Evolutionary conservation across 805 yeast species (phyloP), one percentile per base, ranked within the genome.

Genomic region (Teunomyces pallodes): DNA sequence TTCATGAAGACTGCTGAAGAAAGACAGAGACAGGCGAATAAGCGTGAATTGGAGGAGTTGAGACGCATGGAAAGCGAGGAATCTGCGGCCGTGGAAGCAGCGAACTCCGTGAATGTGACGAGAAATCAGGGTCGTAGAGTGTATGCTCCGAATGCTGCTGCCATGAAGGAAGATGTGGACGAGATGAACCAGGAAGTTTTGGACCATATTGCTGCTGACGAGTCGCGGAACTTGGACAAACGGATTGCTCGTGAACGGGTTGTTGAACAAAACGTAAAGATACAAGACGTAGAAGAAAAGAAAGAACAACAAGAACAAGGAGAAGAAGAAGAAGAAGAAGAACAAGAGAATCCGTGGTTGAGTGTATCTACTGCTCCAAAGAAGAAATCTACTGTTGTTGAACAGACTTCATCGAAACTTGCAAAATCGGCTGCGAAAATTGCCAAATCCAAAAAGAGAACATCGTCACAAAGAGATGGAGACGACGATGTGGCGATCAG

Each of bases 1-100:
- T 92, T 92, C 66, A 92, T 92, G 98, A 84, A 78, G 55, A 86
- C 86, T 51, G 98, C 98, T 1, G 96, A 86, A 52, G 84, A 83
- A 47, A 78, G 84, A 54, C 80, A 81, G 52, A 78, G 75, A 49
- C 75, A 77, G 46, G 82, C 76, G 38, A 91, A 89, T 64, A 66
- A 74, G 45, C 74, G 75, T 49, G 76, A 78, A 29, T 64, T 83
- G 38, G 78, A 74, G 50, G 71, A 73, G 42, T 60, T 89, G 47
- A 79, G 79, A 54, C 62, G 54, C n/a, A 65, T 77, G 48, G 67
- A 80, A 45, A 65, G 66, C 36, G 81, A 78, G 24, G 75, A 68
- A 9, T 39, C 54, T 3, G 84, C 77, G 32, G 70, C 64, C 17
- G 67, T 63, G 30, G 63, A 61, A 10, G 67, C 63, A 9, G 66